Base-by-base conservation (phyloP, 75 land plant genomes). In the Pinus taeda region DNA sequence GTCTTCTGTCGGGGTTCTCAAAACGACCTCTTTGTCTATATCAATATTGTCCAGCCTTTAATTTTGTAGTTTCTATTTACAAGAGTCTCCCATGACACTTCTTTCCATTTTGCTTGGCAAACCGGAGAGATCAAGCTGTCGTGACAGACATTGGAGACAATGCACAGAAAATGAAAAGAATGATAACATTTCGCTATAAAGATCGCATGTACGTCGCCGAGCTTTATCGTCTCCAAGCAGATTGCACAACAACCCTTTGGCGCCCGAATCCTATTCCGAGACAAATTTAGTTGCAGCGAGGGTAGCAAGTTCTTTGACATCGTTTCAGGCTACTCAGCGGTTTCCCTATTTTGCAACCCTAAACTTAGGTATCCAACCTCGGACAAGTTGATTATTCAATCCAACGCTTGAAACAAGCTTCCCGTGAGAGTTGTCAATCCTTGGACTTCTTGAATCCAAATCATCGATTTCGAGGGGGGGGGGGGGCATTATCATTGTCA, bases 121-220 rank as follows among this genome's bases (percentile, higher is more conserved):
- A 95, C 86, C 1, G 98, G 98, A 64, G 95, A 95, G 21, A 77
- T 71, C 61, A 87, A 80, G 65, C 67, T 61, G 39, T 85, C 78
- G 39, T 84, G 84, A 37, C 75, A 70, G 59, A 91, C 84, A 26
- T 87, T 89, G 15, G 89, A 76, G n/a, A 90, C 85, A 36, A 95
- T 83, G 84, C 98, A 95, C 53, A 66, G 55, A 65, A 92, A 88
- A 75, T 94, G 97, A 84, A 94, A 94, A 58, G 97, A 59, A 67
- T 94, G 97, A 11, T 86, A 85, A 82, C 97, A 94, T 53, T 94
- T 89, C 0, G 97, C 94, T 57, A 90, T 94, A 84, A 94, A 94
- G 56, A 94, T 86, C 12, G 89, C 87, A 20, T 85, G 88, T 37
- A 84, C 90, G n/a, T 60, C 18, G 3, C 85, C 83, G 4, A 75